Evolutionary conservation across 1,284 basidiomycete genomes (phyloP).

Genomic region (Meripilus lineatus): DNA sequence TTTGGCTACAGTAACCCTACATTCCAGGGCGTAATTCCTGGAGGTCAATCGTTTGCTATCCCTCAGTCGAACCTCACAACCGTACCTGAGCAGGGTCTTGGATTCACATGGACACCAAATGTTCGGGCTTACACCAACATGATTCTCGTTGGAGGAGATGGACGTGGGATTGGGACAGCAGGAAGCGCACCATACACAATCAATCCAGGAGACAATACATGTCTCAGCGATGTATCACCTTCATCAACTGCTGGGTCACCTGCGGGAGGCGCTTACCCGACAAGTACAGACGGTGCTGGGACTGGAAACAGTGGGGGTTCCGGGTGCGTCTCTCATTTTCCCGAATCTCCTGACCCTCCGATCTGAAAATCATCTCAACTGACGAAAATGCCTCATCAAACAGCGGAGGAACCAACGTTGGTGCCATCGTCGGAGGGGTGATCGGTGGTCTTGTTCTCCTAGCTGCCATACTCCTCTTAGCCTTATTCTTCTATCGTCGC

Average conservation of each 20-base stretch:
- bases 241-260: conserved; percentile 71
- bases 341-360: no score
- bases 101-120: conserved; percentile 65
- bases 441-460: conserved; percentile 56
- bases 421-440: conserved; percentile 65
- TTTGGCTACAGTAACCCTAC: conserved; percentile 40
- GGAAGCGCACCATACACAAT: conserved; percentile 59
- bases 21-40: conserved; percentile 73
- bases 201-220: conserved; percentile 44
- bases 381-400: conserved; percentile 9
- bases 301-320: conserved; percentile 9
- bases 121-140: conserved; percentile 61
- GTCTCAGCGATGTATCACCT: conserved; percentile 55
- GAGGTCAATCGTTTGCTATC: conserved; percentile 68
- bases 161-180: conserved; percentile 58
- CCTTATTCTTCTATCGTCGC: conserved; percentile 51
- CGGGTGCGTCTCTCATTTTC: conserved; percentile 2
- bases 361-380: no score
- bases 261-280: conserved; percentile 72
- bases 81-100: conserved; percentile 42
- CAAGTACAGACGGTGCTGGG: conserved; percentile 34
- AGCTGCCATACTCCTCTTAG: conserved; percentile 36
- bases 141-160: conserved; percentile 61
- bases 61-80: conserved; percentile 41
- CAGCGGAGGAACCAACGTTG: conserved; percentile 41